Evolutionary conservation across 345 rosid genomes (phyloP).

Genomic region (Eutrema japonicum): DNA sequence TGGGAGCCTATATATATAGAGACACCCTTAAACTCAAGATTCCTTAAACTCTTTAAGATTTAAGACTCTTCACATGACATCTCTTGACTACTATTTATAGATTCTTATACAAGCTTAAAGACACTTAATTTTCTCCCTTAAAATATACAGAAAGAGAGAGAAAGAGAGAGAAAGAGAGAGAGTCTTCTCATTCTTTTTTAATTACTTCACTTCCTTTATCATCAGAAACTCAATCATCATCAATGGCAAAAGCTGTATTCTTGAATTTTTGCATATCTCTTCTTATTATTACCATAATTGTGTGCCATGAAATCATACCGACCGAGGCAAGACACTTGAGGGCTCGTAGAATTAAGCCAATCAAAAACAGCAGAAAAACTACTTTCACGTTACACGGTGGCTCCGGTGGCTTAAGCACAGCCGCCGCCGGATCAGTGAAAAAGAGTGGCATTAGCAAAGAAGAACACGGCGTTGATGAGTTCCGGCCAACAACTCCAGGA

Average conservation of each 20-base stretch:
- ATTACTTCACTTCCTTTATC: neutral
- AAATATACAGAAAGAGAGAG: constrained; percentile 5
- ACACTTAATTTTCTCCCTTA: neutral
- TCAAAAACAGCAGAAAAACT: constrained; percentile 26
- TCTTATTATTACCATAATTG: constrained; percentile 40
- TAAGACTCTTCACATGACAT: constrained; percentile 12
- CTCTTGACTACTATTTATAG: constrained; percentile 30
- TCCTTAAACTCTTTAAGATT: constrained; percentile 24
- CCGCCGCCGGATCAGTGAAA: neutral
- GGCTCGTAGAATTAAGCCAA: constrained; percentile 13
- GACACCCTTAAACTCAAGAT: constrained; percentile 21
- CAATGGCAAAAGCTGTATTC: constrained; percentile 39
- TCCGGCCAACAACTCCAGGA: constrained; percentile 51
- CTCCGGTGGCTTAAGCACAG: constrained; percentile 21
- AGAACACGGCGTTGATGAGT: constrained; percentile 45
- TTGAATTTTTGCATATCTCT: constrained; percentile 26
- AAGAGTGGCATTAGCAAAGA: constrained; percentile 33
- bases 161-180: neutral
- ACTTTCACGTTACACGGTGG: neutral
- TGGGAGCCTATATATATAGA: constrained; percentile 37
- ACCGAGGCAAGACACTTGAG: constrained; percentile 52
- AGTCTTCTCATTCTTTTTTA: constrained; percentile 3
- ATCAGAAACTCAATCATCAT: constrained; percentile 19
- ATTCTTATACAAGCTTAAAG: constrained; percentile 23
- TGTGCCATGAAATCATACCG: constrained; percentile 37